Percentiles rank a stretch among this genome's conserved stretches.
Conservation (phyloP, 768 basidiomycete species). For the Gymnopilus dilepis region DNA sequence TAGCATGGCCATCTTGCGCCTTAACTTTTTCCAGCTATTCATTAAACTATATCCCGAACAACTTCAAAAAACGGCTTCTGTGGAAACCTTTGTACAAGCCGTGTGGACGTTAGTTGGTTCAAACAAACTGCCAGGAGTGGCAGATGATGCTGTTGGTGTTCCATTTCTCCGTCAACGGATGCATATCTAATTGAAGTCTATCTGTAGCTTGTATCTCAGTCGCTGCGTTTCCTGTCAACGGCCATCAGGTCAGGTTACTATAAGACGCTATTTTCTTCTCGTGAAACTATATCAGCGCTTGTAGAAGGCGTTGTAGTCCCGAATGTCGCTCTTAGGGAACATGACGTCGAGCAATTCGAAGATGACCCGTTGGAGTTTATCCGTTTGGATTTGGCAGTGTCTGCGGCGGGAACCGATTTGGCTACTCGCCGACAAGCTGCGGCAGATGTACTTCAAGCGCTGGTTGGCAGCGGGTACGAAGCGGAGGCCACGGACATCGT, state of each 20-base stretch:
- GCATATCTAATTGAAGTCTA: background rate
- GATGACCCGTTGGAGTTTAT: slow-evolving; percentile 97
- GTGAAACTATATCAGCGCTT: slow-evolving; percentile 81
- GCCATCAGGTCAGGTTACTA: slow-evolving; percentile 90
- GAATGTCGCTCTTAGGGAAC: slow-evolving; percentile 87
- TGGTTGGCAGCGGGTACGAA: slow-evolving; percentile 84
- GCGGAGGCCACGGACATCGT: slow-evolving; percentile 87
- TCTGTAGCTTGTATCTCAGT: slow-evolving; percentile 82
- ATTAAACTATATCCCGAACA: slow-evolving; percentile 85
- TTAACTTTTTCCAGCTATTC: slow-evolving; percentile 57
- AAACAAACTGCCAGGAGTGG: slow-evolving; percentile 67
- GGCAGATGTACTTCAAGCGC: slow-evolving; percentile 91
- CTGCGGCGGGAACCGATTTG: slow-evolving; percentile 65
- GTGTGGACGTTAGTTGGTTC: slow-evolving; percentile 91
- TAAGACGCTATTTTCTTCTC: slow-evolving; percentile 77
- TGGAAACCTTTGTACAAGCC: slow-evolving; percentile 78
- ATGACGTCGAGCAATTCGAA: slow-evolving; percentile 95
- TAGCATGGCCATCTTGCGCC: background rate
- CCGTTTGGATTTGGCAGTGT: slow-evolving; percentile 79
- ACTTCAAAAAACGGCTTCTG: slow-evolving; percentile 63
- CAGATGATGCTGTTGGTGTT: slow-evolving; percentile 71
- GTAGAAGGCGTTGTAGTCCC: slow-evolving; percentile 92
- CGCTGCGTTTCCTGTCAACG: slow-evolving; percentile 89
- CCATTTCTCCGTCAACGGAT: background rate
- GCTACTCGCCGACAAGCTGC: slow-evolving; percentile 92